Conservation (phyloP, 1,284 basidiomycete genomes). For the Tetrapyrgos nigripes region DNA sequence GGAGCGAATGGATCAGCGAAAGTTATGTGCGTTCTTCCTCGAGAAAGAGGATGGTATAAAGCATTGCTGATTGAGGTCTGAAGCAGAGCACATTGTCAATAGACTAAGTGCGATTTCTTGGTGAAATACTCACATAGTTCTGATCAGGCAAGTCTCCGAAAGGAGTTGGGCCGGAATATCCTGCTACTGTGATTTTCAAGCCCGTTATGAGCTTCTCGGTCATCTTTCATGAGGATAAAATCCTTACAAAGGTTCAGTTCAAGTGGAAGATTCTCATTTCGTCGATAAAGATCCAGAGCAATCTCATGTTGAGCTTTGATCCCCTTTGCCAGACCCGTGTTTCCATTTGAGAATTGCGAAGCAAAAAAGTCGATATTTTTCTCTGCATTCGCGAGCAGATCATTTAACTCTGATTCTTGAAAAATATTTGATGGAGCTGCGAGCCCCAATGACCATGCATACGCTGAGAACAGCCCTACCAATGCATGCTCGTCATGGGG, state of each 20-base stretch:
- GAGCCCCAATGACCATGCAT: constrained; percentile 33
- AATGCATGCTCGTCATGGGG: background rate
- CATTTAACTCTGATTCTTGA: constrained; percentile 15
- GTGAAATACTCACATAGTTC: constrained; percentile 27
- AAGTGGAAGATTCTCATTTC: constrained; percentile 27
- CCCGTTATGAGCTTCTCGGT: background rate
- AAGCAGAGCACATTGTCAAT: background rate
- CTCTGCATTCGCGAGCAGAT: constrained; percentile 25
- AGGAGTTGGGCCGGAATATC: constrained; percentile 34
- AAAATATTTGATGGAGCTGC: constrained; percentile 34
- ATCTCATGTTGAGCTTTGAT: constrained; percentile 36
- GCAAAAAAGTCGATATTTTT: constrained; percentile 29
- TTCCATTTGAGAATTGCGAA: constrained; percentile 35
- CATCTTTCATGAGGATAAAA: background rate
- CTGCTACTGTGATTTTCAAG: constrained; percentile 31
- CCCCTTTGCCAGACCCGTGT: constrained; percentile 31
- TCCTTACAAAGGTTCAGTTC: constrained; percentile 35
- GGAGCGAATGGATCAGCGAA: constrained; percentile 25
- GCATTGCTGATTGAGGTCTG: constrained; percentile 34
- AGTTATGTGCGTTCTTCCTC: constrained; percentile 37
- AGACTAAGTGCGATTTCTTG: too few relatives aligned
- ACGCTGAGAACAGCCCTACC: constrained; percentile 33
- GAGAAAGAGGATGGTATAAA: constrained; percentile 35
- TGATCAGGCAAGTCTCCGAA: constrained; percentile 22
- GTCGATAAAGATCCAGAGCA: constrained; percentile 28